Percentiles rank a stretch among this genome's conserved stretches.
These are phyloP conservation scores for Pseudogymnoascus verrucosus DNA, from an alignment of 2,329 filamentous ascomycete genomes.

Conservation along the genomic window DNA sequence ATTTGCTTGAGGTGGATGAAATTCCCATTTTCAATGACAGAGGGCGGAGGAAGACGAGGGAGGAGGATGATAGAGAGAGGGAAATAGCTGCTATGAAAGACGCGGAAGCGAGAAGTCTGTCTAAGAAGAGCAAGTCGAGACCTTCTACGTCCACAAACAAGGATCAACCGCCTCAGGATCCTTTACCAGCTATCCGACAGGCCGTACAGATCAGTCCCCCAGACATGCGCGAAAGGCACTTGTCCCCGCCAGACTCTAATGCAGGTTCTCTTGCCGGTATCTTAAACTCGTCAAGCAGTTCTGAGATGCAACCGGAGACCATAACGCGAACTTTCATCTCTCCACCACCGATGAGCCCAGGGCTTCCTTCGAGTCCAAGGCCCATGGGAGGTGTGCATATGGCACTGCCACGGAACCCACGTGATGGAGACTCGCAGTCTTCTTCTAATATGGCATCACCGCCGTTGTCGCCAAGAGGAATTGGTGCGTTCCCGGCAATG, in stretches of 20 bases:
- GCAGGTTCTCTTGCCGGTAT: slow-evolving; percentile 47
- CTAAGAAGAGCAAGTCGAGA: slow-evolving; percentile 55
- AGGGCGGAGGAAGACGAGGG: slow-evolving; percentile 74
- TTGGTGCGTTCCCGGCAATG: slow-evolving; percentile 38
- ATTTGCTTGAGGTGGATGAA: slow-evolving; percentile 63
- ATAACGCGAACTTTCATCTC: slow-evolving; percentile 24
- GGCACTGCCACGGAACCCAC: slow-evolving; percentile 48
- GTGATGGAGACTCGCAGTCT: slow-evolving; percentile 32
- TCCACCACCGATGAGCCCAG: slow-evolving; percentile 47
- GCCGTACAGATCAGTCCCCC: slow-evolving; percentile 27
- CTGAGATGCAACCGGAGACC: slow-evolving; percentile 19
- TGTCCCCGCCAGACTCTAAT: slow-evolving; percentile 28
- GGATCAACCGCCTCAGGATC: slow-evolving; percentile 29
- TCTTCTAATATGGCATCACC: slow-evolving; percentile 48
- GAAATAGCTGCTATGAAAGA: slow-evolving; percentile 61
- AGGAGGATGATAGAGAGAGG: slow-evolving; percentile 76
- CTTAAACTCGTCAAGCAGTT: slow-evolving; percentile 31
- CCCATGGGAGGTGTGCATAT: slow-evolving; percentile 50
- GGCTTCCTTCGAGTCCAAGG: slow-evolving; percentile 52
- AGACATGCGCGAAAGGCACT: slow-evolving; percentile 25
- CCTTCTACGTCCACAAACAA: slow-evolving; percentile 24
- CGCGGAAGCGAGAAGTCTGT: slow-evolving; percentile 61
- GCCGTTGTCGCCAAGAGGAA: slow-evolving; percentile 56
- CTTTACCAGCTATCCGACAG: slow-evolving; percentile 31
- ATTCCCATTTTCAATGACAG: slow-evolving; percentile 48